Base-by-base conservation (phyloP, 305 asterid genomes). In the Rubia peregrina region DNA sequence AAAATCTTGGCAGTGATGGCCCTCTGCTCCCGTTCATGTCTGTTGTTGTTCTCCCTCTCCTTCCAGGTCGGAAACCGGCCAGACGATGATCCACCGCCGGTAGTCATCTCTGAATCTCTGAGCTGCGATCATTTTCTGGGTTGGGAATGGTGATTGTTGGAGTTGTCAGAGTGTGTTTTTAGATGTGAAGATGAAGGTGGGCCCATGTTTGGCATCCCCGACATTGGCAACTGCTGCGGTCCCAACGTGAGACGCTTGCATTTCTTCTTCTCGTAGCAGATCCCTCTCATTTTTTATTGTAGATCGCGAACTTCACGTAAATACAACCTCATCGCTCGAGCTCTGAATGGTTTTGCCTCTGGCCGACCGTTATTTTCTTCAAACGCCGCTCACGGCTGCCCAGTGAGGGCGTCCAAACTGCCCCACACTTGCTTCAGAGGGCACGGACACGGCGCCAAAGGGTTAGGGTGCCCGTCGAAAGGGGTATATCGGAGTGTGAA, bases 371-470 rank as follows among this genome's bases (percentile, higher is more conserved):
- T 96, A 73, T 91, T 89, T 60, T 91, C 96, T 83, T 91, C 97
- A 71, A 84, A 89, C 30, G 96, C 97, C 57, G 96, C 96, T 51
- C 96, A 81, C 17, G 89, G 87, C 19, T 96, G 80, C 12, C 97
- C 97, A 43, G 89, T 81, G 66, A 92, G 89, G 1, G 98, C 96
- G 74, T 92, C 98, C 57, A 90, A 92, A 80, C 96, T 92, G 24
- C 98, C 96, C 97, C 97, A 91, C 1, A 96, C 97, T 82, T 91
- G 96, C 10, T 90, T 88, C 62, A 91, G 92, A 9, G 96, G 96
- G 83, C 97, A 91, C 63, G 97, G 96, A 78, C 97, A 91, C 10
- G 97, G 97, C 0, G 91, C 95, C 0, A 96, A 95, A 0, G 97
- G 95, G 72, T 83, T 88, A 0, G 96, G 97, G 77, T 84, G 89